Evolutionary conservation across 179 eudicot species (phyloP), one percentile per base, ranked within the genome.

Genomic region (Monotropa hypopitys): DNA sequence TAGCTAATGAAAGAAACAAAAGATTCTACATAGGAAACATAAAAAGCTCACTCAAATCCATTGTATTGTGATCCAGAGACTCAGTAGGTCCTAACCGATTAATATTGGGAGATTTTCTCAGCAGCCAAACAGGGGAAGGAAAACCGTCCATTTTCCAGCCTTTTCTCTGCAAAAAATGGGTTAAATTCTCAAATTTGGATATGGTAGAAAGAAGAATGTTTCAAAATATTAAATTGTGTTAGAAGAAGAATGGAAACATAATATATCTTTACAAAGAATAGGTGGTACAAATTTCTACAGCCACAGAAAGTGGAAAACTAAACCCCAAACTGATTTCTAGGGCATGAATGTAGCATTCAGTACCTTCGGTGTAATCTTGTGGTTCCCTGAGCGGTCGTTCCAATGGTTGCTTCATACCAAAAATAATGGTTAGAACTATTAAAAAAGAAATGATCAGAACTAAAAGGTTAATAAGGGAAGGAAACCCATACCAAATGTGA

Each of bases 271-370:
- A 69, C 38, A 4, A 46, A 28, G 35, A 35, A 74, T 74, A 81
- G 46, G 77, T n/a, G n/a, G n/a, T n/a, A n/a, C n/a, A n/a, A n/a
- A n/a, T n/a, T n/a, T n/a, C n/a, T n/a, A n/a, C n/a, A n/a, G n/a
- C n/a, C 0, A 8, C 0, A n/a, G 21, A 46, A 18, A 11, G 6
- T 0, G 45, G 45, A 10, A 15, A 12, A 32, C 72, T 69, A 68
- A 68, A 49, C 79, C 74, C 84, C 28, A 62, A 92, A 97, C 94
- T 90, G 83, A 92, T 90, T 83, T 94, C 98, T 38, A 94, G 91
- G 83, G 97, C 96, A 82, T 96, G 98, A 80, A 97, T 94, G 61
- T 82, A 94, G 75, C 92, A 87, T 12, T 94, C 98, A 49, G 91
- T 72, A 20, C 97, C 97, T 54, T 92, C 92, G 3, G 86, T 75